Evolutionary conservation across 345 rosid genomes (phyloP), one percentile per base, ranked within the genome.

Genomic region (Orychophragmus violaceus): DNA sequence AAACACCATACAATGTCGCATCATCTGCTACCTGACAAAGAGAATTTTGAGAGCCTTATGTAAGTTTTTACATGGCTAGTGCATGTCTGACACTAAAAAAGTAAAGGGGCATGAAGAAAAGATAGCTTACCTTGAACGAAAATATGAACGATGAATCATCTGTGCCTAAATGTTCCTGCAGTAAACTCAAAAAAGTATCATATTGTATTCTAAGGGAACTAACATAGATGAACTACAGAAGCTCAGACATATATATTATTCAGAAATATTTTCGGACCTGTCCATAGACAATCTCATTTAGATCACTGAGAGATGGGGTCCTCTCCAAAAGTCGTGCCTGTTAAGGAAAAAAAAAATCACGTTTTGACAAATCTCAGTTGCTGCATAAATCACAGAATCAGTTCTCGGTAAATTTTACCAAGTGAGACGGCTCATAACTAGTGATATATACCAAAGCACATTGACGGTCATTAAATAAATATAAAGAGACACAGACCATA

Each of bases 1-100:
- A 93, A 78, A 90, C 84, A 49, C 98, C 98, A 78, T 93, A 93
- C 72, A 90, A 81, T 4, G 97, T 93, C 48, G 94, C 88, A 79
- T 81, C 84, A 80, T 87, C 96, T 58, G 89, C 96, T 78, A 85
- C 96, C 98, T 93, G 86, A 74, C 55, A 52, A 80, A 59, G 24
- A 53, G 17, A 66, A 53, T 32, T 57, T 44, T 53, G 63, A 14
- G 28, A 30, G n/a, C 24, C 24, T 54, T 59, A 25, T 22, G 55
- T 35, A 50, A 61, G 37, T 41, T 48, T 27, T 41, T 22, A 28
- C 49, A 24, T 60, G 21, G 51, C 53, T 54, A 46, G 69, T 46
- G 35, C 23, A 68, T 61, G 64, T 33, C 59, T 32, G 51, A 59
- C 60, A 51, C 55, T 55, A 11, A 41, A 66, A 23, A 2, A 13